Base-by-base conservation (phyloP, 805 yeast genomes). In the Lachancea waltii region DNA sequence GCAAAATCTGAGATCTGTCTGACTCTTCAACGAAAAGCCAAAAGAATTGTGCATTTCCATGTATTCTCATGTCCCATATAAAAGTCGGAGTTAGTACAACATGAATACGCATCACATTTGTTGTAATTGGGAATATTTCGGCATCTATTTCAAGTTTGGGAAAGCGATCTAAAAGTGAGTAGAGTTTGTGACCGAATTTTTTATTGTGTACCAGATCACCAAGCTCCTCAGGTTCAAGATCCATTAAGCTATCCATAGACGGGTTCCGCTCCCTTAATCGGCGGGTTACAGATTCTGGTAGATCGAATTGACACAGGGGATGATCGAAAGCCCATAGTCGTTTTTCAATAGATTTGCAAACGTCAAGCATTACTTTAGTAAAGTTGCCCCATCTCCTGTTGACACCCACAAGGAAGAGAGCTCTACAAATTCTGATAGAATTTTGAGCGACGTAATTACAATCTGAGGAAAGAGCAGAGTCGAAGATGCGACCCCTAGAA, bases 11-110 rank as follows among this genome's bases (percentile, higher is more conserved):
- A 0, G 84, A 73, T 36, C 75, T 73, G 39, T 81, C 85, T 3
- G 90, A 77, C 47, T 85, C 94, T 57, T 89, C 97, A 5, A 90
- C 94, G 45, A 90, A 72, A 3, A 92, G 71, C 98, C 98, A 92
- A 52, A 87, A 92, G 48, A 80, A 72, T 57, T 87, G 94, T 1
- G 84, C 81, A 45, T 72, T 75, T 0, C 96, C 95, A 60, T 92
- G 97, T 38, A 73, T 64, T 40, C 71, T 74, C 30, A 69, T 75
- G 60, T 86, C 95, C 97, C 97, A 92, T 7, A 67, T 63, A 59
- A 92, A 94, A 49, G 84, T 87, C 0, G 95, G 79, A 23, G 70
- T 77, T 17, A 92, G 60, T 6, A 63, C 58, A 1, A 84, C 72
- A 52, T 83, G 87, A 19, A 92, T 75, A 38, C 95, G 69, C 78